Evolutionary conservation across 176 grass and related monocot species (phyloP), one percentile per base, ranked within the genome.

Genomic region (Oryza longistaminata): DNA sequence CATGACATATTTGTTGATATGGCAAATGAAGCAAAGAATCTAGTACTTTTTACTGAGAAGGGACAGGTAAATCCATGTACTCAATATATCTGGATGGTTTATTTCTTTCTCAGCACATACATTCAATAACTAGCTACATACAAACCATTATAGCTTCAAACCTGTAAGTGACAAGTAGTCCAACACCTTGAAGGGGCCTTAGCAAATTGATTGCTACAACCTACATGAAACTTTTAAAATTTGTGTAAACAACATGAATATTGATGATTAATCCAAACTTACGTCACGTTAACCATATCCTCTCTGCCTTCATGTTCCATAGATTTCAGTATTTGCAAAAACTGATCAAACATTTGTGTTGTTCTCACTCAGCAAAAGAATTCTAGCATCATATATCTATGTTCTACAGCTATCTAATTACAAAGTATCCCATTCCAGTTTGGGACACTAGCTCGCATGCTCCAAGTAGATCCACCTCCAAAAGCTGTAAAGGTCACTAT

Each of bases 1-100:
- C 95, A 98, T 93, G 95, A 98, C 76, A 92, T 98, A 88, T 98
- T 98, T 93, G 95, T 95, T 81, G 95, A 98, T 44, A 91, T 94
- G 88, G 93, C 95, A 83, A 82, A 88, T 64, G 95, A 95, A 65
- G 76, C 89, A 75, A 98, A 88, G 86, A 95, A 98, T 88, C 80
- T 95, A 70, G 89, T 98, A 75, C 93, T 98, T 77, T 98, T 98
- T 84, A 95, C 93, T 77, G 93, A 98, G 80, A 98, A 89, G 70
- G 93, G 95, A 67, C 95, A 98, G 92, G 95, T 98, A 91, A 53
- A 48, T 86, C 39, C 67, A 53, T 78, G 13, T 61, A 14, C 53
- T 26, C 35, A 35, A 14, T 49, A 58, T 90, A 65, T 87, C 24
- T 22, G 73, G 33, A 86, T 44, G 40, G 15, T 26, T 27, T 61